A percentile compares a stretch with the other conserved stretches of the same genome.
phyloP scores from a whole-genome alignment of 495 filamentous ascomycete genomes.

The Gamarada debralockiae region DNA sequence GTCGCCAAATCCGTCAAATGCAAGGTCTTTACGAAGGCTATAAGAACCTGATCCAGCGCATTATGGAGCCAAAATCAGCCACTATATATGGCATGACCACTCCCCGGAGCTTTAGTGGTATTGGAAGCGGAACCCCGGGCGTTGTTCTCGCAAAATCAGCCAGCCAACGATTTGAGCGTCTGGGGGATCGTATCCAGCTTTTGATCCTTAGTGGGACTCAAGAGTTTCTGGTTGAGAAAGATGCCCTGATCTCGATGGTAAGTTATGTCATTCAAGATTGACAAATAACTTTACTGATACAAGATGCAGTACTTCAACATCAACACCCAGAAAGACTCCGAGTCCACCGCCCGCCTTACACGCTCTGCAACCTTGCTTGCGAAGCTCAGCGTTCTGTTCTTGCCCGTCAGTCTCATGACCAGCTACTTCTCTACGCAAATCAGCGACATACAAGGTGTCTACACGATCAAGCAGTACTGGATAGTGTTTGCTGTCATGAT shows the following conservation, averaged over 20 bases:
- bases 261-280: not conserved
- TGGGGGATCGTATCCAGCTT: slow-evolving; percentile 70
- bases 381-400: slow-evolving; percentile 79
- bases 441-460: slow-evolving; percentile 50
- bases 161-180: slow-evolving; percentile 68
- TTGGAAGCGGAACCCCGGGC: slow-evolving; percentile 38
- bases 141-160: slow-evolving; percentile 60
- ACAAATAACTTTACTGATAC: not conserved
- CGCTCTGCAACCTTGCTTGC: slow-evolving; percentile 80
- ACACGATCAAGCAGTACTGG: slow-evolving; percentile 67
- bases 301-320: slow-evolving; percentile 76
- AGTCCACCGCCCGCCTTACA: slow-evolving; percentile 73
- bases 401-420: slow-evolving; percentile 80
- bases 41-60: slow-evolving; percentile 68
- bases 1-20: slow-evolving; percentile 69
- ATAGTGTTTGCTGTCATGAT: slow-evolving; percentile 65
- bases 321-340: slow-evolving; percentile 78
- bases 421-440: slow-evolving; percentile 80
- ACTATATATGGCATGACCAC: not conserved
- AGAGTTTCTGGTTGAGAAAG: slow-evolving; percentile 74
- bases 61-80: slow-evolving; percentile 43
- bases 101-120: slow-evolving; percentile 2
- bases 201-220: slow-evolving; percentile 80
- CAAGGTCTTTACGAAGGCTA: slow-evolving; percentile 79
- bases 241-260: slow-evolving; percentile 64